A percentile compares a stretch with the other conserved stretches of the same genome.
phyloP scores from a whole-genome alignment of 2,329 filamentous ascomycete genomes.

The Hyphodiscus sp. region DNA sequence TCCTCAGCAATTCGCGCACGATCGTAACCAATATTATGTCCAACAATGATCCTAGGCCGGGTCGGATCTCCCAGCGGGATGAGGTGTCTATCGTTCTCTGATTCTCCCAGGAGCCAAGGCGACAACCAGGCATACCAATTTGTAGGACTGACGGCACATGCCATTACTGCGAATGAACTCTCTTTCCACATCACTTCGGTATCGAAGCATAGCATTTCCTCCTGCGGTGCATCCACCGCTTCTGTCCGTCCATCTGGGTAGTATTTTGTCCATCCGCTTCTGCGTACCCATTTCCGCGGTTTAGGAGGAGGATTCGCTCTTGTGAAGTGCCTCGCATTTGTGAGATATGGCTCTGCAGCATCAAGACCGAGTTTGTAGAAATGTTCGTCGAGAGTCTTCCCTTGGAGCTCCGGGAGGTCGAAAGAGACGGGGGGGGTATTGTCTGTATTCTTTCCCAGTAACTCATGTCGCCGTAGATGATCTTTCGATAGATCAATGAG shows the following conservation, averaged over 20 bases:
- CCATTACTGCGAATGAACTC: slow-evolving; percentile 91
- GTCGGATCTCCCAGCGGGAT: slow-evolving; percentile 78
- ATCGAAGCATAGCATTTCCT: slow-evolving; percentile 82
- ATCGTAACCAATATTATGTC: slow-evolving; percentile 95
- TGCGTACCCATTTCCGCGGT: slow-evolving; percentile 65
- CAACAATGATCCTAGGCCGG: slow-evolving; percentile 71
- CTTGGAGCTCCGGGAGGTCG: slow-evolving; percentile 74
- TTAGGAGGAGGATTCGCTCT: slow-evolving; percentile 50
- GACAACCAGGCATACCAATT: slow-evolving; percentile 98
- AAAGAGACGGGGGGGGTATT: slow-evolving; percentile 71
- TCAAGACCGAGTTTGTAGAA: slow-evolving; percentile 85
- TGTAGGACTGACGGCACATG: slow-evolving; percentile 81
- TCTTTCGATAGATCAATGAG: slow-evolving; percentile 75
- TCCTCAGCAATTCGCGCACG: slow-evolving; percentile 83
- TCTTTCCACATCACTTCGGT: slow-evolving; percentile 96
- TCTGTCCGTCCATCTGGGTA: slow-evolving; percentile 66
- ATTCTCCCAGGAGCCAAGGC: slow-evolving; percentile 85
- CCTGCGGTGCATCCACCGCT: slow-evolving; percentile 68
- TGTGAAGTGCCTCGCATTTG: slow-evolving; percentile 68
- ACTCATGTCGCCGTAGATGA: slow-evolving; percentile 77
- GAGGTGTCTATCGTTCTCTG: slow-evolving; percentile 68
- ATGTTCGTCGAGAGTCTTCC: slow-evolving; percentile 82
- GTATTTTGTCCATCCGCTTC: slow-evolving; percentile 95
- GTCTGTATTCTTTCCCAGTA: slow-evolving; percentile 87
- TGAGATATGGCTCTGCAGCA: slow-evolving; percentile 77